Percentiles rank a stretch among this genome's conserved stretches.
phyloP scores from a whole-genome alignment of 1,284 basidiomycete genomes.

The Vanrija sp. region DNA sequence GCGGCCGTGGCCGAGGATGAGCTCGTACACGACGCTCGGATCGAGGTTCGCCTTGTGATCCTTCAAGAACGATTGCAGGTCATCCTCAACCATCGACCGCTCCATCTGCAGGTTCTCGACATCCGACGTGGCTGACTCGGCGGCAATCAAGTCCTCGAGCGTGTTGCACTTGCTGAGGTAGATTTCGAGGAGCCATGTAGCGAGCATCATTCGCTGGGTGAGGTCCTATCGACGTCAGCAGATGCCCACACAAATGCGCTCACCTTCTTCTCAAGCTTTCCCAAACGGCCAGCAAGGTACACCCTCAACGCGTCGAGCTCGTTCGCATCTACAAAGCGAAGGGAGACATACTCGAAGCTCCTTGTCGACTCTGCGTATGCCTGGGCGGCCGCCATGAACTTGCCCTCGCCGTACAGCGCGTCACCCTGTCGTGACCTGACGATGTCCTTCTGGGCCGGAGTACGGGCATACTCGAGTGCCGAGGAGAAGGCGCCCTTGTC shows the following conservation, averaged over 20 bases:
- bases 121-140: slow-evolving; percentile 78
- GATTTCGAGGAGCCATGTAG: slow-evolving; percentile 97
- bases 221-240: slow-evolving; percentile 59
- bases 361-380: slow-evolving; percentile 84
- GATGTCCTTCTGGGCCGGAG: slow-evolving; percentile 74
- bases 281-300: slow-evolving; percentile 83
- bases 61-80: slow-evolving; percentile 83
- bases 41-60: slow-evolving; percentile 89
- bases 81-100: slow-evolving; percentile 80
- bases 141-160: slow-evolving; percentile 68
- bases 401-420: slow-evolving; percentile 72
- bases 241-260: slow-evolving; percentile 26
- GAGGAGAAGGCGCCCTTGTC: slow-evolving; percentile 70
- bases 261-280: slow-evolving; percentile 73
- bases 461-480: slow-evolving; percentile 76
- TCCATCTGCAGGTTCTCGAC: slow-evolving; percentile 81
- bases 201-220: slow-evolving; percentile 94
- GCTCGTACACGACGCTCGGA: slow-evolving; percentile 77
- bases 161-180: slow-evolving; percentile 96
- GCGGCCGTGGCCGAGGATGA: slow-evolving; percentile 88
- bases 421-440: slow-evolving; percentile 82
- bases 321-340: slow-evolving; percentile 82
- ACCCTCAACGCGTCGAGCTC: slow-evolving; percentile 90
- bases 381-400: slow-evolving; percentile 87
- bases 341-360: slow-evolving; percentile 85